Evolutionary conservation across 202 grass and related monocot genomes (phyloP), one percentile per base, ranked within the genome.

Genomic region (Panicum hallii): DNA sequence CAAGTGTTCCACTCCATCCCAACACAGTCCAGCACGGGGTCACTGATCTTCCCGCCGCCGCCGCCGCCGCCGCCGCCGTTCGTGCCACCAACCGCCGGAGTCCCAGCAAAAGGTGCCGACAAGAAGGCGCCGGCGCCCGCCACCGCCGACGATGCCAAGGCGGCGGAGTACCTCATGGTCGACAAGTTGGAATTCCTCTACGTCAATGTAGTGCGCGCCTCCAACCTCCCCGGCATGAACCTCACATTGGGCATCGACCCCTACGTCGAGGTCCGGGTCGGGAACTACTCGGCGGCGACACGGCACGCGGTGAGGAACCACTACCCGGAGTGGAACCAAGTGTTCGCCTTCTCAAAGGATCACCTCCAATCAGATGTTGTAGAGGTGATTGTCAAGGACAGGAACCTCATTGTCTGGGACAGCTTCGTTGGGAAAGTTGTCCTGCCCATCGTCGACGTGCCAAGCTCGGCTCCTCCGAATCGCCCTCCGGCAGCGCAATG

Each of bases 101-200:
- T 7, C n/a, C 48, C 1, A 38, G 4, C 76, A 14, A 79, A 52
- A 22, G 47, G 1, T 20, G 32, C 82, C 52, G 36, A 38, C 3
- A 83, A 74, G 72, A 83, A 73, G 72, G 10, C 61, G 6, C 1
- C 32, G 1, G 28, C 45, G 11, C 42, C 67, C 0, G 77, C 45
- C 28, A 66, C 77, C 61, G 30, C 0, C 26, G 77, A 52, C 26
- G 42, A 79, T 2, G 60, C 44, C 26, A 79, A 79, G 77, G 61
- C 77, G 9, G 69, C 47, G 16, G 45, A 84, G 26, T 74, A 86
- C 58, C 78, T 82, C 73, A 84, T 90, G 50, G 78, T 83, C 0
- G 83, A 90, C 47, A 74, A 78, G 49, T 45, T 82, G 58, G 72
- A 86, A 2, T 90, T 78, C 88, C 49, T 90, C 23, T 90, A 79